Conservation (phyloP, 1,139 yeast genomes). For the Yamadazyma triangularis region DNA sequence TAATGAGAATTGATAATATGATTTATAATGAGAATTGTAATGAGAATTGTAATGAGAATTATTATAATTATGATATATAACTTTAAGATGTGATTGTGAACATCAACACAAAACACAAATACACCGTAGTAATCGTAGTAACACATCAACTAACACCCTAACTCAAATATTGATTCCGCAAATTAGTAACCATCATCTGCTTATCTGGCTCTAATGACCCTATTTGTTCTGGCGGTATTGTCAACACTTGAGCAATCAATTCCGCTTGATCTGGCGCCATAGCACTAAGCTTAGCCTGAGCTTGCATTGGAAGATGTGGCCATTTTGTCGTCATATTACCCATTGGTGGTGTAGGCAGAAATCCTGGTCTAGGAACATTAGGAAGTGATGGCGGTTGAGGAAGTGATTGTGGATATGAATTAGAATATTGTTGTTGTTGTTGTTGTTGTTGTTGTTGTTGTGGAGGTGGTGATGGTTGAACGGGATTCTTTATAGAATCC, state of each 20-base stretch:
- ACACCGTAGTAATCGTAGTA: too few relatives aligned
- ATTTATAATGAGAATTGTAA: too few relatives aligned
- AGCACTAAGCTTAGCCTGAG: conserved; percentile 44
- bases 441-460: conserved; percentile 7
- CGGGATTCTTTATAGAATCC: conserved; percentile 34
- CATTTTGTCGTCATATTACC: conserved; percentile 30
- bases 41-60: too few relatives aligned
- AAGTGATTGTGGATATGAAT: too few relatives aligned
- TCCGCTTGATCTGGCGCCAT: conserved; percentile 57
- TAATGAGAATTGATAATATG: too few relatives aligned
- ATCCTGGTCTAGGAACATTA: conserved; percentile 5
- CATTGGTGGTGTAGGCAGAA: conserved; percentile 12
- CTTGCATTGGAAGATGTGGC: conserved; percentile 45
- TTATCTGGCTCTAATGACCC: conserved; percentile 55
- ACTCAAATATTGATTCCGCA: conserved; percentile 56
- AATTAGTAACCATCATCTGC: conserved; percentile 53
- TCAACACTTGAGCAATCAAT: conserved; percentile 60
- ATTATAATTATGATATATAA: too few relatives aligned
- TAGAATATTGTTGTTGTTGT: too few relatives aligned
- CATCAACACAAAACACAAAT: too few relatives aligned
- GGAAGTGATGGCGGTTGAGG: conserved; percentile 8
- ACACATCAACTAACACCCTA: too few relatives aligned
- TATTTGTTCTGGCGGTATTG: conserved; percentile 53
- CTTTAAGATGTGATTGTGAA: too few relatives aligned
- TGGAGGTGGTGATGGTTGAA: conserved; percentile 14